Percentiles rank a stretch among this genome's conserved stretches.
Conservation (phyloP, 1,284 basidiomycete genomes). For the Inonotus hispidus region DNA sequence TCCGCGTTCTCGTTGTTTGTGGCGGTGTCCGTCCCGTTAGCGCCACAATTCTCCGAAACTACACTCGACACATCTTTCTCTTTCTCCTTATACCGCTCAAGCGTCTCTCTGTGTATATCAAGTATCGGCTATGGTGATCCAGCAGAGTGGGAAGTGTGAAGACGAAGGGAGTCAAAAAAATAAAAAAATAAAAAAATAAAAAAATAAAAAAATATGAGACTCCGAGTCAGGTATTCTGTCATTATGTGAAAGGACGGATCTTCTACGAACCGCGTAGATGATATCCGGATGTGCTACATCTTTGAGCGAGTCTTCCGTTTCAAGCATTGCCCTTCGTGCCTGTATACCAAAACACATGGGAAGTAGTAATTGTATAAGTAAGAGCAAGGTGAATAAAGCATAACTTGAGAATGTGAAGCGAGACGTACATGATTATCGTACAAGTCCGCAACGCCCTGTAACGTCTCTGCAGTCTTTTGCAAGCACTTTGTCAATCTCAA, state of each 20-base stretch:
- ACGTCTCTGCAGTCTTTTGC: conserved; percentile 68
- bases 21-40: not conserved
- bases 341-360: conserved; percentile 27
- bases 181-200: no score
- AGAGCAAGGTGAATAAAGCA: not conserved
- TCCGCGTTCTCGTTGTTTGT: not conserved
- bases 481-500: conserved; percentile 71
- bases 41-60: not conserved
- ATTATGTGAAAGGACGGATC: not conserved
- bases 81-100: conserved; percentile 55
- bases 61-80: no score
- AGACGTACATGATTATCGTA: conserved; percentile 74
- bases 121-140: conserved; percentile 47
- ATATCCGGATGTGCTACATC: conserved; percentile 66
- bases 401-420: no score
- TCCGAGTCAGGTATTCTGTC: not conserved
- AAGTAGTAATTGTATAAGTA: not conserved
- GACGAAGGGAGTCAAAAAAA: no score
- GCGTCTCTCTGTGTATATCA: conserved; percentile 63
- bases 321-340: conserved; percentile 66
- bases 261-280: conserved; percentile 53
- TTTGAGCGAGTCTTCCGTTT: conserved; percentile 72
- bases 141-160: no score
- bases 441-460: conserved; percentile 71
- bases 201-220: not conserved